Conservation (phyloP, 1,284 basidiomycete genomes). For the Irpex sp. region DNA sequence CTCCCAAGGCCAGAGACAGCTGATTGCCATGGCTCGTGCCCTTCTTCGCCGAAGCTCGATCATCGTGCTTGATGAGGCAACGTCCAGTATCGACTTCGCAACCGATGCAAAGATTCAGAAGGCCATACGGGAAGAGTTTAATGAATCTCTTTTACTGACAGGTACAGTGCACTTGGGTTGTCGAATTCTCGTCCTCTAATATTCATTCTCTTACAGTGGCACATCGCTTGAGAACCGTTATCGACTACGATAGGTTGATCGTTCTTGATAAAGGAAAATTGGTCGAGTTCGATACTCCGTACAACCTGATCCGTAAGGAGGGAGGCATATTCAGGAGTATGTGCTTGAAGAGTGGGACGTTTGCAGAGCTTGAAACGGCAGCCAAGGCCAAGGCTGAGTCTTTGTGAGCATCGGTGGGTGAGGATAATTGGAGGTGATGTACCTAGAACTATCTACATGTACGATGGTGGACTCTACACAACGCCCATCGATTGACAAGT, state of each 20-base stretch:
- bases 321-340: conserved; percentile 75
- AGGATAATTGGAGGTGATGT: background rate
- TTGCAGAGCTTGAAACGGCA: conserved; percentile 59
- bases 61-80: conserved; percentile 84
- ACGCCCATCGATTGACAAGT: too few relatives aligned
- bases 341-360: conserved; percentile 82
- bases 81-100: conserved; percentile 72
- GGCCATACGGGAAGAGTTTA: conserved; percentile 80
- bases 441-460: background rate
- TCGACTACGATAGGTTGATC: conserved; percentile 79
- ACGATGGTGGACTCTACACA: background rate
- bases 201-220: conserved; percentile 39
- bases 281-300: conserved; percentile 82
- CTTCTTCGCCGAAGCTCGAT: conserved; percentile 73
- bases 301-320: conserved; percentile 69
- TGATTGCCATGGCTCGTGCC: conserved; percentile 79
- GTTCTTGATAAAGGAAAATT: conserved; percentile 81
- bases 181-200: background rate
- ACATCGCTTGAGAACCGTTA: conserved; percentile 70
- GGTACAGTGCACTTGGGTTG: conserved; percentile 32
- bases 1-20: conserved; percentile 81
- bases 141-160: conserved; percentile 54
- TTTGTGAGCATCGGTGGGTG: background rate
- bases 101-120: conserved; percentile 78
- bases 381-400: conserved; percentile 43